These are phyloP conservation scores for Chrysanthemum lavandulifolium DNA, from an alignment of 129 eudicot species.

Conservation along the genomic window DNA sequence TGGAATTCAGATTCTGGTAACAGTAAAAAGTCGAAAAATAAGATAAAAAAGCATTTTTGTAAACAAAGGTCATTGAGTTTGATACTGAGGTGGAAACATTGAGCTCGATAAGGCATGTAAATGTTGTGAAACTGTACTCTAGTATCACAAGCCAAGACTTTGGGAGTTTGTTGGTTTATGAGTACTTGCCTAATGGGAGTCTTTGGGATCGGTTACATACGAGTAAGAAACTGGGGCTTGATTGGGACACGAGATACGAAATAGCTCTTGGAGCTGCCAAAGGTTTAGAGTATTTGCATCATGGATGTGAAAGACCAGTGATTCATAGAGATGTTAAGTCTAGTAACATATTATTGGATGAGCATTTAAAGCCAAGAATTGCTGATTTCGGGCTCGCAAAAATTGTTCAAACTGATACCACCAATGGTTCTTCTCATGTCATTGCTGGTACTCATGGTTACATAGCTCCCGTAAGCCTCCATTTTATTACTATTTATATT, in stretches of 20 bases:
- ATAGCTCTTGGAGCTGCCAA: conserved; percentile 77
- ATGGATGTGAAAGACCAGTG: conserved; percentile 67
- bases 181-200: conserved; percentile 80
- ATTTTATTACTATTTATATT: too few species aligned
- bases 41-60: background rate
- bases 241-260: conserved; percentile 68
- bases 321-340: conserved; percentile 86
- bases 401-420: conserved; percentile 45
- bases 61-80: conserved; percentile 35
- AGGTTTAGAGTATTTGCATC: conserved; percentile 78
- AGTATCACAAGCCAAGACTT: conserved; percentile 82
- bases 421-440: conserved; percentile 48
- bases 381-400: conserved; percentile 91
- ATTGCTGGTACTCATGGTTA: conserved; percentile 88
- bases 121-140: conserved; percentile 75
- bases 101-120: conserved; percentile 80
- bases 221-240: conserved; percentile 48
- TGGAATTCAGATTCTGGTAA: conserved; percentile 41
- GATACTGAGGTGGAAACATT: conserved; percentile 71
- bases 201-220: conserved; percentile 77
- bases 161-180: conserved; percentile 66
- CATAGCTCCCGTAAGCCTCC: conserved; percentile 63
- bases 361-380: conserved; percentile 64
- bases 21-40: conserved; percentile 8
- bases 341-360: conserved; percentile 77